Percentiles rank a stretch among this genome's conserved stretches.
Evolutionary conservation across 2,329 filamentous ascomycete species (phyloP).

Genomic region (Penicillium sp.): DNA sequence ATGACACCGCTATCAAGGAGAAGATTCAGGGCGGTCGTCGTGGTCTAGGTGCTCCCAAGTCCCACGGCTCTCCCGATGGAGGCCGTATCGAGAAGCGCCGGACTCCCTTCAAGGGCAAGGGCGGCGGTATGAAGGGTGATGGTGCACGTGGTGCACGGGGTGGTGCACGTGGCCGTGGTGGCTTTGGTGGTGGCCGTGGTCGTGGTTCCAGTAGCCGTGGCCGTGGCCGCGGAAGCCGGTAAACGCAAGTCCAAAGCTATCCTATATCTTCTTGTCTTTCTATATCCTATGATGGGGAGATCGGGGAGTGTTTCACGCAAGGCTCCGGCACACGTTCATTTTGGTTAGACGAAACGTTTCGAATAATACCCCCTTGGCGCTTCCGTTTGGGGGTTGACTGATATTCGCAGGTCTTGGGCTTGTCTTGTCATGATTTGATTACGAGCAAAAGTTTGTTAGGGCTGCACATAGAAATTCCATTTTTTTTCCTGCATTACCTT

Average conservation of each 20-base stretch:
- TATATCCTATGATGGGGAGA: not conserved
- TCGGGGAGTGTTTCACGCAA: not conserved
- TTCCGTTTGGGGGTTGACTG: slow-evolving; percentile 15
- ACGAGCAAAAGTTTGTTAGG: slow-evolving; percentile 21
- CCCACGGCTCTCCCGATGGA: slow-evolving; percentile 20
- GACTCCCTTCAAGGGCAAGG: slow-evolving; percentile 19
- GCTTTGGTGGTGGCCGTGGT: not conserved
- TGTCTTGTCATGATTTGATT: slow-evolving; percentile 16
- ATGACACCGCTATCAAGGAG: slow-evolving; percentile 19
- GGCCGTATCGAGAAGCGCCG: slow-evolving; percentile 27
- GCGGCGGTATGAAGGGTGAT: slow-evolving; percentile 2
- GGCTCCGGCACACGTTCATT: slow-evolving; percentile 3
- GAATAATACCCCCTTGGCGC: slow-evolving; percentile 17
- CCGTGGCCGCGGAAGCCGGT: not conserved
- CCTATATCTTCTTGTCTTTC: not conserved
- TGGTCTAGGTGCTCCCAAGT: slow-evolving; percentile 26
- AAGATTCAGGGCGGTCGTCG: slow-evolving; percentile 17
- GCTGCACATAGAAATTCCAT: slow-evolving; percentile 18
- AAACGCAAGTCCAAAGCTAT: not conserved
- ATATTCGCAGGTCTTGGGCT: slow-evolving; percentile 7
- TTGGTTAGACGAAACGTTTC: slow-evolving; percentile 11
- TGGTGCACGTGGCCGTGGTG: slow-evolving; percentile 9
- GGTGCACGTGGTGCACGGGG: slow-evolving; percentile 10
- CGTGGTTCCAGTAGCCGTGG: slow-evolving; percentile 1
- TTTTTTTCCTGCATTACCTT: not conserved